Evolutionary conservation across 208 protist genomes (phyloP), one percentile per base, ranked within the genome.

Genomic region (Wallacemonas sp.): DNA sequence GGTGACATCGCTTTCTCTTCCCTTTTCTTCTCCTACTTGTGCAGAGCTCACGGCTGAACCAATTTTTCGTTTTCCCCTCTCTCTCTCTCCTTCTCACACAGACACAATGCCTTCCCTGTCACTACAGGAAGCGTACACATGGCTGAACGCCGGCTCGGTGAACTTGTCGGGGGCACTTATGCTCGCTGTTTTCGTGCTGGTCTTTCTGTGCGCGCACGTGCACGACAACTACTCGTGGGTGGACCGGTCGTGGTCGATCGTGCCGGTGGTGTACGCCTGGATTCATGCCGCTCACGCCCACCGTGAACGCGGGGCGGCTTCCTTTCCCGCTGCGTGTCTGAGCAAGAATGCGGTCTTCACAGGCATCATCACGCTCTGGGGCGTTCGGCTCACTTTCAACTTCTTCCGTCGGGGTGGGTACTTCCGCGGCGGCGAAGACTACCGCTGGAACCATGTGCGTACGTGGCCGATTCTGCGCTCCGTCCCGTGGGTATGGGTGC

Each of bases 221-320:
- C 63, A 88, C 64, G 50, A 76, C 57, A 93, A 93, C 69, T 89
- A 86, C 68, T 92, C 79, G 21, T 92, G 85, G 78, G 85, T 95
- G 15, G 84, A 92, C 65, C 79, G 89, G 29, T 72, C 70, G 26
- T 95, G 85, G 82, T 91, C 86, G 9, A 85, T 93, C 45, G 41
- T 80, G 42, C 86, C 84, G 0, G 78, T 93, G 3, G 61, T 90
- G 30, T 88, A 88, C 71, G 71, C 84, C 12, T 90, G 78, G 79
- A 89, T 89, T 30, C 69, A 83, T 4, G 57, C 76, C 21, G 74
- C 50, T 39, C 85, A 83, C 59, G 79, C 73, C 1, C 19, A 63
- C 8, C 39, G 60, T 32, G 55, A 63, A n/a, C 21, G 34, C 27
- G 15, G 52, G 50, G 21, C 4, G 55, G 21, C 34, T 45, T 71